Conservation (phyloP, 1,139 yeast species). For the Geotrichum klebahnii region DNA sequence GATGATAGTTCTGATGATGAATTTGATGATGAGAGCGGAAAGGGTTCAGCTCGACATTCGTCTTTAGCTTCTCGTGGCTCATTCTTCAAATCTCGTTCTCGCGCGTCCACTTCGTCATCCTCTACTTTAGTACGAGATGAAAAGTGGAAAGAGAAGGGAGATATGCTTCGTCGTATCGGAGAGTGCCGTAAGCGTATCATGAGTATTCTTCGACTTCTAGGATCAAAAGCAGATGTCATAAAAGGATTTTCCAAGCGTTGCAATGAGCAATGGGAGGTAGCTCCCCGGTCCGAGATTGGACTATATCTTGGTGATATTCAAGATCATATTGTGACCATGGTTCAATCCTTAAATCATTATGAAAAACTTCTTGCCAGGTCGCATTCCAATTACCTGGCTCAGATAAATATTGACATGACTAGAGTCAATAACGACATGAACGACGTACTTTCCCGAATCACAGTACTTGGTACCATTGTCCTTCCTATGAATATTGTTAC, state of each 20-base stretch:
- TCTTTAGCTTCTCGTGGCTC: slow-evolving; percentile 61
- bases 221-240: slow-evolving; percentile 93
- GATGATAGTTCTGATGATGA: slow-evolving; percentile 6
- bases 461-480: slow-evolving; percentile 90
- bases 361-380: slow-evolving; percentile 89
- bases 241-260: slow-evolving; percentile 89
- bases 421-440: slow-evolving; percentile 95
- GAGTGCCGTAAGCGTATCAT: slow-evolving; percentile 92
- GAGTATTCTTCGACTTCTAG: slow-evolving; percentile 78
- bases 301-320: slow-evolving; percentile 91
- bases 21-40: slow-evolving; percentile 56
- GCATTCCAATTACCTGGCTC: slow-evolving; percentile 93
- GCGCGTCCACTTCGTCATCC: slow-evolving; percentile 8
- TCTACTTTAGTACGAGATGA: slow-evolving; percentile 8
- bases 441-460: slow-evolving; percentile 88
- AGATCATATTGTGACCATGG: slow-evolving; percentile 83
- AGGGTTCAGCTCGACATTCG: slow-evolving; percentile 49
- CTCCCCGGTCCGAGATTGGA: slow-evolving; percentile 73
- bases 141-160: slow-evolving; percentile 82
- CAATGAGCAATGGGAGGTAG: slow-evolving; percentile 74
- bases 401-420: slow-evolving; percentile 94
- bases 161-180: slow-evolving; percentile 90
- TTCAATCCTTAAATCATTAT: slow-evolving; percentile 85
- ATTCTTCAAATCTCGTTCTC: neutral
- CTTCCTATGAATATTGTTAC: slow-evolving; percentile 91